Evolutionary conservation across 2,329 filamentous ascomycete species (phyloP).

Genomic region (Pseudopithomyces chartarum): DNA sequence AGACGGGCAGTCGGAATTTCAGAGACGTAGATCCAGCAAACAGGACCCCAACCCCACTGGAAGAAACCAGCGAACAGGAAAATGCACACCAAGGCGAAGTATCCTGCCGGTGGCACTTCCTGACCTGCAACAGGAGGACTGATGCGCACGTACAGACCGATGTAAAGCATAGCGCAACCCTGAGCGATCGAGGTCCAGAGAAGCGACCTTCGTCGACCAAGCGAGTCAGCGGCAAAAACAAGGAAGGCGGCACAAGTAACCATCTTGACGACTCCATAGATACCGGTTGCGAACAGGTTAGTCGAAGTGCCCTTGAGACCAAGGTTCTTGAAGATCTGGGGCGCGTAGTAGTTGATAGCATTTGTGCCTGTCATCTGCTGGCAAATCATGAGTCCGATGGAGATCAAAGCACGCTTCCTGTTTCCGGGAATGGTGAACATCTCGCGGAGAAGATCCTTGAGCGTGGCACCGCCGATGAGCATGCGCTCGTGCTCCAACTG

Average conservation of each 20-base stretch:
- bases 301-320: conserved; percentile 63
- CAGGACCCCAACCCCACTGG: conserved; percentile 66
- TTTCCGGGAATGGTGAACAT: conserved; percentile 56
- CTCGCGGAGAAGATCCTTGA: conserved; percentile 47
- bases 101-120: conserved; percentile 67
- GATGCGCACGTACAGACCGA: conserved; percentile 72
- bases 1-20: conserved; percentile 73
- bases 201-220: conserved; percentile 67
- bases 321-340: conserved; percentile 69
- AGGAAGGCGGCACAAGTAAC: conserved; percentile 67
- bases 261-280: conserved; percentile 76
- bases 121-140: conserved; percentile 60
- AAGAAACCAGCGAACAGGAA: conserved; percentile 75
- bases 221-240: conserved; percentile 69
- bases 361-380: conserved; percentile 72
- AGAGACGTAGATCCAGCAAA: conserved; percentile 73
- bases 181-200: conserved; percentile 69
- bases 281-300: conserved; percentile 72
- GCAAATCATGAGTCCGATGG: conserved; percentile 68
- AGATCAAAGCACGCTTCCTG: conserved; percentile 67
- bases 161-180: conserved; percentile 68
- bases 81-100: conserved; percentile 72
- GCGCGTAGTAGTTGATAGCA: conserved; percentile 67
- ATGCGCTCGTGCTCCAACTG: conserved; percentile 60
- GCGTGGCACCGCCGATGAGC: conserved; percentile 56